These are phyloP conservation scores for Abrus pulchellus DNA, from an alignment of 306 rosid genomes.

Conservation along the genomic window DNA sequence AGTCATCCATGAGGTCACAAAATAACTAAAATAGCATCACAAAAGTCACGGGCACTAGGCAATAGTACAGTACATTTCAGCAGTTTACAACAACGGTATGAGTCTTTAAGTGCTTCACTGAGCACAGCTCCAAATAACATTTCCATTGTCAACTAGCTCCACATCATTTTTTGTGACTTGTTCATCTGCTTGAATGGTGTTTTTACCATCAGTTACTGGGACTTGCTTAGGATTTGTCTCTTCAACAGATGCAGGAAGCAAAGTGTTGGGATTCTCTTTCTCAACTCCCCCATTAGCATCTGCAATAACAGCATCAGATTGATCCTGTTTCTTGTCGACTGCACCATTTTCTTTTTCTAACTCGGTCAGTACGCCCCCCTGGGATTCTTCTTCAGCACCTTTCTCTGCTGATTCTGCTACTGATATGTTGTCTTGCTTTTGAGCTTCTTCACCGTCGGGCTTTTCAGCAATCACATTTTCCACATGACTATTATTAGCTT, in stretches of 20 bases:
- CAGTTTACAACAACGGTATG: too few relatives aligned
- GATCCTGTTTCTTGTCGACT: conserved; percentile 42
- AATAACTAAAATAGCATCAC: too few relatives aligned
- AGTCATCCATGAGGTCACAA: too few relatives aligned
- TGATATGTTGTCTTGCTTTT: conserved; percentile 39
- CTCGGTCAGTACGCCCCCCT: conserved; percentile 39
- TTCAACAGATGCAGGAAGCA: conserved; percentile 19
- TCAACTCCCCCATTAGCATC: conserved; percentile 53
- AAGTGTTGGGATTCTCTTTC: conserved; percentile 43
- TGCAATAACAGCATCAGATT: conserved; percentile 32
- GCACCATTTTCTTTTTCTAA: conserved; percentile 44
- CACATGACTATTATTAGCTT: background rate
- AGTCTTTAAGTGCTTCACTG: background rate
- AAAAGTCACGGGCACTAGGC: background rate
- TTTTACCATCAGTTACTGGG: conserved; percentile 41
- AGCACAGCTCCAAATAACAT: conserved; percentile 48
- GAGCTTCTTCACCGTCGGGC: conserved; percentile 47
- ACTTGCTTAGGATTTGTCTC: conserved; percentile 47
- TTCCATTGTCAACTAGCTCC: conserved; percentile 51
- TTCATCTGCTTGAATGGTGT: too few relatives aligned
- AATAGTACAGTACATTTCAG: conserved; percentile 45
- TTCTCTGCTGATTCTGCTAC: conserved; percentile 46
- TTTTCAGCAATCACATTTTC: conserved; percentile 30
- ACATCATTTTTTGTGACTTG: too few relatives aligned
- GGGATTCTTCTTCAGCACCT: conserved; percentile 36